Base-by-base conservation (phyloP, 495 filamentous ascomycete species). In the Tuber microsphaerosporum region DNA sequence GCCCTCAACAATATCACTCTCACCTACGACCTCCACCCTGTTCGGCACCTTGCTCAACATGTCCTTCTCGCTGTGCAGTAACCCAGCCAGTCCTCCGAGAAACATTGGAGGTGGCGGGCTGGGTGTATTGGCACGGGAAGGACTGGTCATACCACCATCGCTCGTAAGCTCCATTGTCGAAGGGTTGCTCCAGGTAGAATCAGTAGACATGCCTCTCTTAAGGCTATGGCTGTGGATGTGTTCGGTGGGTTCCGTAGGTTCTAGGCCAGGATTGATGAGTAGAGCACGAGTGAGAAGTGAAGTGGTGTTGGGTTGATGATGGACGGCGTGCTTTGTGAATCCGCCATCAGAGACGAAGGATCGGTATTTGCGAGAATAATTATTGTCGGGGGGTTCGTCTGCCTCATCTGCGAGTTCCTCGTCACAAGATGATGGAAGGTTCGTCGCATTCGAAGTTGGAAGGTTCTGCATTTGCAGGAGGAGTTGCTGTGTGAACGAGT, bases 91-190 rank as follows among this genome's bases (percentile, higher is more conserved):
- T 12, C 74, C 72, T 72, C 71, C 43, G 69, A 83, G 82, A 70
- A 81, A 81, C 51, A 76, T 74, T 48, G 81, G 81, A 16, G 90
- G 89, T 8, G 92, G 93, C 16, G 95, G 95, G 82, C 95, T 99
- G 10, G 94, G 93, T 19, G 93, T 93, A 82, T 88, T 92, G 71
- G 93, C 92, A 37, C 93, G 86, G n/a, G 93, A 90, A 68, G 95
- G 93, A 79, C 93, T 96, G n/a, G 94, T 97, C 61, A 93, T 84
- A 70, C 92, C 94, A 56, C 91, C 95, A 81, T 97, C 95, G 84
- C 93, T 97, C 42, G 93, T 97, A 73, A 97, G 86, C 76, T 97
- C 94, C 39, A 90, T 90, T 3, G 92, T 94, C 20, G 94, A 97
- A 70, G 92, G 85, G 80, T 90, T 94, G 85, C 91, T 93, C 80